Conservation (phyloP, 345 rosid species). For the Salix brachista region DNA sequence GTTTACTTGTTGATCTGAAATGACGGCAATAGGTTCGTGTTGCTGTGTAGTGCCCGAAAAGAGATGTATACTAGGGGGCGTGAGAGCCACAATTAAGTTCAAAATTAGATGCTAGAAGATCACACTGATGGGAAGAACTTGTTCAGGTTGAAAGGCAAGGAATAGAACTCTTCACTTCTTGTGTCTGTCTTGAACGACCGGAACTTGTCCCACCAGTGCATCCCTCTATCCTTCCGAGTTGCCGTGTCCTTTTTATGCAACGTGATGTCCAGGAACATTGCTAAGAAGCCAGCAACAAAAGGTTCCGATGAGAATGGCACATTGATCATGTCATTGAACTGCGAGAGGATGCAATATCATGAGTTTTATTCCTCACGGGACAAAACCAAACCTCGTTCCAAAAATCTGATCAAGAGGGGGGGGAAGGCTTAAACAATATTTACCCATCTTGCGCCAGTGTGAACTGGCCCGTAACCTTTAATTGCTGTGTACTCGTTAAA, state of each 20-base stretch:
- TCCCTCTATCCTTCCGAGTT: slow-evolving; percentile 71
- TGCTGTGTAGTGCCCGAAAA: not conserved
- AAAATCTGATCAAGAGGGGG: not conserved
- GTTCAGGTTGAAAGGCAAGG: slow-evolving; percentile 88
- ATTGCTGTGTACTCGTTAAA: slow-evolving; percentile 36
- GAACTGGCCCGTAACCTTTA: slow-evolving; percentile 35
- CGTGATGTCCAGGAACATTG: slow-evolving; percentile 61
- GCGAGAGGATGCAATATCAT: slow-evolving; percentile 21
- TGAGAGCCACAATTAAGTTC: not conserved
- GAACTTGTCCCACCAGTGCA: slow-evolving; percentile 91
- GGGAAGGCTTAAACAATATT: not conserved
- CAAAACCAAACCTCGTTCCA: not conserved
- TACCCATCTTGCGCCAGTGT: slow-evolving; percentile 41
- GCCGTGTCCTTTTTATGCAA: slow-evolving; percentile 54
- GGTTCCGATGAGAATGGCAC: slow-evolving; percentile 86
- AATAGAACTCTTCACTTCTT: slow-evolving; percentile 91
- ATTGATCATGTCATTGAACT: slow-evolving; percentile 97
- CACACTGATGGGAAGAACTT: slow-evolving; percentile 91
- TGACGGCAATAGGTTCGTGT: not conserved
- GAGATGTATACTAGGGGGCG: not conserved
- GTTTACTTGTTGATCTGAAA: slow-evolving; percentile 4
- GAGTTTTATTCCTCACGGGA: not conserved
- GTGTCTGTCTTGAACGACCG: slow-evolving; percentile 80
- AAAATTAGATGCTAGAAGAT: slow-evolving; percentile 16
- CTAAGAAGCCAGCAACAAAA: slow-evolving; percentile 75